A percentile compares a stretch with the other conserved stretches of the same genome.
phyloP scores from a whole-genome alignment of 441 rosid genomes.

The Erodium texanum region DNA sequence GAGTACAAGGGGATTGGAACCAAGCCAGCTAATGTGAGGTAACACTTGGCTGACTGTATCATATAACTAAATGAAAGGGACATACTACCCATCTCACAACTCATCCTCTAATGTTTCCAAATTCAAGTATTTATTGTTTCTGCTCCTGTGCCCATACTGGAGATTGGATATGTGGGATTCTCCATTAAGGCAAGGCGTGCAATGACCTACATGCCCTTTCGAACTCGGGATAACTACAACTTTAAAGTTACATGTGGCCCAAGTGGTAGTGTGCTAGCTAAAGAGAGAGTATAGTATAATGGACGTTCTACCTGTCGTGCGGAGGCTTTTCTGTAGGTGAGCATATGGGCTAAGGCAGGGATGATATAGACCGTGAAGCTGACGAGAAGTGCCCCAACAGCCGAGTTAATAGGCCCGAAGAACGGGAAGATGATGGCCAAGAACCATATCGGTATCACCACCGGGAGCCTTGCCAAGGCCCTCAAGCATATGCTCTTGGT shows the following conservation, averaged over 20 bases:
- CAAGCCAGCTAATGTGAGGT: background rate
- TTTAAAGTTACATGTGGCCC: background rate
- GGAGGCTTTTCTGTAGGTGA: background rate
- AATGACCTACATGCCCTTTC: too few species aligned
- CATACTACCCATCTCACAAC: background rate
- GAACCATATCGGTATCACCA: background rate
- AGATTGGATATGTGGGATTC: too few species aligned
- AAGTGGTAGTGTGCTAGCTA: too few species aligned
- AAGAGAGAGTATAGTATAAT: too few species aligned
- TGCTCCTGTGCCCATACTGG: too few species aligned
- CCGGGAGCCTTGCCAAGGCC: background rate
- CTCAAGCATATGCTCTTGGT: background rate
- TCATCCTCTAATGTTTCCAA: background rate
- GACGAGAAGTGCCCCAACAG: constrained; percentile 17
- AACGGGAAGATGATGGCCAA: constrained; percentile 13
- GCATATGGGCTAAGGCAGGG: constrained; percentile 16
- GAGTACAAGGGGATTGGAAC: background rate
- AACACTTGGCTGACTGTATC: background rate
- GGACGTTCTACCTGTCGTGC: background rate
- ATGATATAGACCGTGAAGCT: constrained; percentile 19
- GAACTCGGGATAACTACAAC: background rate
- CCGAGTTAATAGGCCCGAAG: constrained; percentile 17
- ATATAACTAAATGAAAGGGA: background rate
- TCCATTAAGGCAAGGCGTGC: too few species aligned
- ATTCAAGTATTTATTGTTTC: too few species aligned